Evolutionary conservation across 2,329 filamentous ascomycete species (phyloP).

Genomic region (Amylocarpus encephaloides): DNA sequence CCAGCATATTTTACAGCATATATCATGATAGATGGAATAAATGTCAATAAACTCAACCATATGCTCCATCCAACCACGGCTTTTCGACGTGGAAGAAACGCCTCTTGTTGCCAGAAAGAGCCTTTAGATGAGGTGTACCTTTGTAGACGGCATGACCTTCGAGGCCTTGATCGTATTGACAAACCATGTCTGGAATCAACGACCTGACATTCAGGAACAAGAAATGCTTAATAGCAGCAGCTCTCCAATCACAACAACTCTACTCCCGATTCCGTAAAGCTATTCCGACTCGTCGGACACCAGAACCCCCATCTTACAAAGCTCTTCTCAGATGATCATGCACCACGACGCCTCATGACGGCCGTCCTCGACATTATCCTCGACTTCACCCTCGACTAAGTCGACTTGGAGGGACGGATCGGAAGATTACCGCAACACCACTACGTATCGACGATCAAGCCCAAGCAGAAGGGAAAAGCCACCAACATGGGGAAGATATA

Average conservation of each 20-base stretch:
- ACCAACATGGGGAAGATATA: no score
- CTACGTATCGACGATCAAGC: neutral
- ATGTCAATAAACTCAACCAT: neutral
- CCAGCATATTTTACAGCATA: no score
- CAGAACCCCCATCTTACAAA: neutral
- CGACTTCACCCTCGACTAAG: neutral
- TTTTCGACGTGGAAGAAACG: neutral
- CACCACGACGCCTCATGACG: slow-evolving; percentile 1
- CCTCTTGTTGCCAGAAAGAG: neutral
- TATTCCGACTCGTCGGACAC: neutral
- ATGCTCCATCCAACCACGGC: neutral
- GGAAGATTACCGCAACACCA: neutral
- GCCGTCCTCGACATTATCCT: neutral
- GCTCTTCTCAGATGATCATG: neutral
- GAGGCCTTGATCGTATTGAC: no score
- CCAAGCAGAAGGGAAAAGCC: neutral
- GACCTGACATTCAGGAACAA: neutral
- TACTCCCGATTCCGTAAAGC: neutral
- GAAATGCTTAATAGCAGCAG: no score
- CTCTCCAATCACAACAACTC: neutral
- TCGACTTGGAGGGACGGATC: neutral
- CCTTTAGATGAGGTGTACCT: neutral
- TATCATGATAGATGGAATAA: no score
- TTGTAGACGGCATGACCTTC: neutral
- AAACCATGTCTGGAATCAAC: neutral